Percentiles rank a stretch among this genome's conserved stretches.
Conservation (phyloP, 2,329 filamentous ascomycete species). For the Arthrinium puccinioides region DNA sequence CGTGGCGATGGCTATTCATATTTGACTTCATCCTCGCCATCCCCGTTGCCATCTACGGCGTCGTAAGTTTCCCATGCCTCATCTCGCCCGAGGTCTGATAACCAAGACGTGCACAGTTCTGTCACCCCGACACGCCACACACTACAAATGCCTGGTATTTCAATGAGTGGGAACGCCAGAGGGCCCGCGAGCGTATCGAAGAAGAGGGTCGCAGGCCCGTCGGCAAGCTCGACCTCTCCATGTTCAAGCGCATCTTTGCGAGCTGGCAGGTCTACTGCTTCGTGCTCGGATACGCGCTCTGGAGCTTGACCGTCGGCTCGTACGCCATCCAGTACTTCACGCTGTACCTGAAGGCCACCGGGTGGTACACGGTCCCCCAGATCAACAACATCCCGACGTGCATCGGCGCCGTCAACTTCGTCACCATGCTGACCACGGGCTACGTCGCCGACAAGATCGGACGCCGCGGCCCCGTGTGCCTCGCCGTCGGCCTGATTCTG, state of each 20-base stretch:
- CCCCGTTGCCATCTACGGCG: slow-evolving; percentile 8
- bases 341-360: slow-evolving; percentile 29
- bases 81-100: not conserved
- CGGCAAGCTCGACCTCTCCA: slow-evolving; percentile 27
- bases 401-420: slow-evolving; percentile 34
- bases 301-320: slow-evolving; percentile 28
- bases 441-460: slow-evolving; percentile 24
- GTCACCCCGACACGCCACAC: slow-evolving; percentile 35
- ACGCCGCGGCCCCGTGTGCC: slow-evolving; percentile 26
- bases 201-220: slow-evolving; percentile 35
- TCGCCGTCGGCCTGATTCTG: slow-evolving; percentile 26
- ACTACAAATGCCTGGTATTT: slow-evolving; percentile 34
- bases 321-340: slow-evolving; percentile 33
- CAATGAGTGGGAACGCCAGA: slow-evolving; percentile 49
- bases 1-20: slow-evolving; percentile 40
- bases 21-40: slow-evolving; percentile 26
- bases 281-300: slow-evolving; percentile 29
- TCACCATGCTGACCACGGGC: slow-evolving; percentile 27
- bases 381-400: slow-evolving; percentile 39
- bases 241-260: slow-evolving; percentile 28
- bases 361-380: slow-evolving; percentile 26
- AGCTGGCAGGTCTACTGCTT: slow-evolving; percentile 39
- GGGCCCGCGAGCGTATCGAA: slow-evolving; percentile 62
- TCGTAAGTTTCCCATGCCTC: slow-evolving; percentile 3
- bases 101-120: slow-evolving; percentile 12